Evolutionary conservation across 768 basidiomycete species (phyloP).

Genomic region (Clavulina sp.): DNA sequence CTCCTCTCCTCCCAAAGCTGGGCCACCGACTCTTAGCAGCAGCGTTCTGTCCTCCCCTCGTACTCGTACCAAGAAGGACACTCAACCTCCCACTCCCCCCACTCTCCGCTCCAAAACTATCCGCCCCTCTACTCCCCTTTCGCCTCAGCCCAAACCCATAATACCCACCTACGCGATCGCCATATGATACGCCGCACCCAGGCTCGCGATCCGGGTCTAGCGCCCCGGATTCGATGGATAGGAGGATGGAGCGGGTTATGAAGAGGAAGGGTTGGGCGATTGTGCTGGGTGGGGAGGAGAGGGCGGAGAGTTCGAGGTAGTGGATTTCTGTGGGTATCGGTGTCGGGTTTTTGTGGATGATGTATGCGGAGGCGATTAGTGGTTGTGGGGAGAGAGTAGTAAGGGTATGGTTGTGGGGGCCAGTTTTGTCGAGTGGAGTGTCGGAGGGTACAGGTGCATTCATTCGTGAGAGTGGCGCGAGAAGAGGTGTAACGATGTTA

Average conservation of each 20-base stretch:
- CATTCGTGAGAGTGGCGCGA: too few relatives aligned
- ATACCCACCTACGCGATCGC: slow-evolving; percentile 91
- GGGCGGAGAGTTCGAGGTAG: slow-evolving; percentile 83
- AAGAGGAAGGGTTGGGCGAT: slow-evolving; percentile 82
- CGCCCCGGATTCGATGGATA: slow-evolving; percentile 77
- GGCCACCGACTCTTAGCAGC: neutral
- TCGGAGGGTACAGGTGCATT: too few relatives aligned
- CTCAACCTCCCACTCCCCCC: slow-evolving; percentile 30
- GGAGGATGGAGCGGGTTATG: slow-evolving; percentile 71
- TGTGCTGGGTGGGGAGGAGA: slow-evolving; percentile 85
- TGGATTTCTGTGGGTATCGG: slow-evolving; percentile 46
- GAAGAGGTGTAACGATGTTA: too few relatives aligned
- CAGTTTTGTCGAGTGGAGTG: too few relatives aligned
- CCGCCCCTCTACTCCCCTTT: neutral
- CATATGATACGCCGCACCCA: slow-evolving; percentile 91
- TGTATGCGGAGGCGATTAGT: neutral
- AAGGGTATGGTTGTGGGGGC: slow-evolving; percentile 14
- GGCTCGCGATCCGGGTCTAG: slow-evolving; percentile 90
- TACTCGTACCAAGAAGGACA: slow-evolving; percentile 1
- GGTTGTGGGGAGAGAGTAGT: neutral
- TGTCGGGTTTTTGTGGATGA: neutral
- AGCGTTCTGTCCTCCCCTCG: slow-evolving; percentile 1
- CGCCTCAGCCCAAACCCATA: neutral
- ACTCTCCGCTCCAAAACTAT: slow-evolving; percentile 46
- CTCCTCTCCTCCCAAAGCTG: neutral